These are phyloP conservation scores for Corynascus novoguineensis DNA, from an alignment of 495 filamentous ascomycete species.

Conservation along the genomic window DNA sequence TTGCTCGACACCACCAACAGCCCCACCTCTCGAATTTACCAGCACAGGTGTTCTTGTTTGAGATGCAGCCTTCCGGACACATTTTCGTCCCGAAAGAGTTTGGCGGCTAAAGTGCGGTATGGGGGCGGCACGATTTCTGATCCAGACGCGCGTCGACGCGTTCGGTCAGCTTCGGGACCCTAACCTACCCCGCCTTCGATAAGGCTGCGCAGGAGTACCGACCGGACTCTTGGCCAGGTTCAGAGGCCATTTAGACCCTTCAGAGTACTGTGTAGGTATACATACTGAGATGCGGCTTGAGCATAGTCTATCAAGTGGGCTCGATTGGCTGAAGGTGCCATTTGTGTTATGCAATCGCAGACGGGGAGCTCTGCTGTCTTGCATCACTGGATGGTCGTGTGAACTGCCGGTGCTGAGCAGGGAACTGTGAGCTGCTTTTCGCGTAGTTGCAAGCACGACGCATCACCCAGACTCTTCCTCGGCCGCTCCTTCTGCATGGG, in stretches of 20 bases:
- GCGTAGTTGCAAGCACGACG: neutral
- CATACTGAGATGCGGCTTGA: no score
- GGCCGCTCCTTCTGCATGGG: conserved; percentile 40
- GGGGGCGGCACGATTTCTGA: conserved; percentile 18
- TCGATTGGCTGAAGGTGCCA: no score
- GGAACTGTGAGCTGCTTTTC: neutral
- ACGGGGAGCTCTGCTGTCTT: neutral
- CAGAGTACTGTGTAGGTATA: no score
- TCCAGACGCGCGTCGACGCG: conserved; percentile 30
- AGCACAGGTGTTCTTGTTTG: neutral
- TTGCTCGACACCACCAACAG: neutral
- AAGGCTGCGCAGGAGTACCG: neutral
- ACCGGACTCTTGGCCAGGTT: no score
- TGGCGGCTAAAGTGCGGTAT: neutral
- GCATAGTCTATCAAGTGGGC: no score
- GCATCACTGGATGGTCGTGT: neutral
- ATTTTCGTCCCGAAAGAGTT: neutral
- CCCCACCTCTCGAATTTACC: neutral
- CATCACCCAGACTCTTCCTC: conserved; percentile 33
- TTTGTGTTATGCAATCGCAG: no score
- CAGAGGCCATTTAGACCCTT: no score
- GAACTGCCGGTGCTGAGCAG: neutral
- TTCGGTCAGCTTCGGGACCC: neutral
- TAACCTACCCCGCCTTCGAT: neutral
- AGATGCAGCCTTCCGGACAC: neutral